Evolutionary conservation across 2,329 filamentous ascomycete genomes (phyloP).

Genomic region (Parascedosporium putredinis): DNA sequence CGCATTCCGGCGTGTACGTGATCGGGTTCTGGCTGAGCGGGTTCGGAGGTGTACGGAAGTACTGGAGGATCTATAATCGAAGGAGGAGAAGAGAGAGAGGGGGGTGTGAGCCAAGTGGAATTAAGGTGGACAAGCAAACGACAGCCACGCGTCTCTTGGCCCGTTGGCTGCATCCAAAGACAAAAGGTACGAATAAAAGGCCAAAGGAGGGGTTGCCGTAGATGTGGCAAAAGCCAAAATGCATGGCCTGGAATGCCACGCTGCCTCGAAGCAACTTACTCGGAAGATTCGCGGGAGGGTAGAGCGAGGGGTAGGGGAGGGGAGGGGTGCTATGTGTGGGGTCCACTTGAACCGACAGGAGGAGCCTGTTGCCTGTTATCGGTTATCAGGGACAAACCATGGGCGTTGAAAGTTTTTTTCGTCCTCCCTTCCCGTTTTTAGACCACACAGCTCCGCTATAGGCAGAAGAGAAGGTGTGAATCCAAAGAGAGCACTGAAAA

Average conservation of each 20-base stretch:
- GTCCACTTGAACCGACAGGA: neutral
- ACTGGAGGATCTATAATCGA: constrained; percentile 43
- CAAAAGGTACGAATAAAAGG: neutral
- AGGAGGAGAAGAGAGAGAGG: constrained; percentile 3
- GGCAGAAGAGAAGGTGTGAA: too few relatives aligned
- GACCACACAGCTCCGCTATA: too few relatives aligned
- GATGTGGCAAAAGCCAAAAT: neutral
- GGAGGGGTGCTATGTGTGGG: neutral
- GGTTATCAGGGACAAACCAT: too few relatives aligned
- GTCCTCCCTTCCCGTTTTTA: too few relatives aligned
- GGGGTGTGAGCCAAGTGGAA: neutral
- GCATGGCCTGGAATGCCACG: neutral
- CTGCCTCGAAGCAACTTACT: neutral
- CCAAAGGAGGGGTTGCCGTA: neutral
- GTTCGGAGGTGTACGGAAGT: constrained; percentile 43
- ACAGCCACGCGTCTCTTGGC: neutral
- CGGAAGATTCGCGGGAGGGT: too few relatives aligned
- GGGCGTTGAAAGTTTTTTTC: too few relatives aligned
- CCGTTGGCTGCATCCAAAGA: neutral
- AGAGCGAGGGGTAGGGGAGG: neutral
- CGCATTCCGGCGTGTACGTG: constrained; percentile 41
- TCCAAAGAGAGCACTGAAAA: neutral
- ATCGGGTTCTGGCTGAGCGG: constrained; percentile 45
- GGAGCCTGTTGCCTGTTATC: too few relatives aligned
- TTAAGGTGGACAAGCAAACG: neutral